Evolutionary conservation across 1,284 basidiomycete genomes (phyloP).

Genomic region (Cerrena zonata): DNA sequence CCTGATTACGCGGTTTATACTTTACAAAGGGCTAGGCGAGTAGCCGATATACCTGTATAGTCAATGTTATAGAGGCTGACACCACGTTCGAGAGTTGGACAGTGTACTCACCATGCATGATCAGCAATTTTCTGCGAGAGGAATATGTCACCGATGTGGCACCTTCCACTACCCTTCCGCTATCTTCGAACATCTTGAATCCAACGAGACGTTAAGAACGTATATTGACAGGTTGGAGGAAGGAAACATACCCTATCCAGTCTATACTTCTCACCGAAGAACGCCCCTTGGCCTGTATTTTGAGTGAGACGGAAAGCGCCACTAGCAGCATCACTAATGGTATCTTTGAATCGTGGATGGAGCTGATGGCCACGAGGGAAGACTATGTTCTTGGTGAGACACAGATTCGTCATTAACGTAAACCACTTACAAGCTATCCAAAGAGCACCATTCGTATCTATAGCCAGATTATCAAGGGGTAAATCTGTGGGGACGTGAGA

Average conservation of each 20-base stretch:
- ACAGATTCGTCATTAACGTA: background rate
- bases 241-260: constrained; percentile 46
- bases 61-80: background rate
- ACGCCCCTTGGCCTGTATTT: constrained; percentile 42
- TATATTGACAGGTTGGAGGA: background rate
- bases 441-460: constrained; percentile 51
- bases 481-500: no score
- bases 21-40: background rate
- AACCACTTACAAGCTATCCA: constrained; percentile 47
- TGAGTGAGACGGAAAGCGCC: constrained; percentile 48
- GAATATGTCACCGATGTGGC: constrained; percentile 52
- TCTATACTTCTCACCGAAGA: constrained; percentile 60
- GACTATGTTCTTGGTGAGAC: constrained; percentile 29
- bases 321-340: constrained; percentile 32
- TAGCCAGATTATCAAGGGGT: constrained; percentile 47
- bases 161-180: constrained; percentile 49
- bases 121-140: constrained; percentile 41
- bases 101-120: constrained; percentile 43
- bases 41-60: background rate
- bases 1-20: background rate
- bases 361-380: constrained; percentile 29
- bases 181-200: constrained; percentile 62
- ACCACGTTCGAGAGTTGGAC: background rate
- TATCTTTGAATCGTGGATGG: constrained; percentile 31
- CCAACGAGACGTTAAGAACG: background rate